Conservation (phyloP, 495 filamentous ascomycete genomes). For the Wilcoxina mikolae region DNA sequence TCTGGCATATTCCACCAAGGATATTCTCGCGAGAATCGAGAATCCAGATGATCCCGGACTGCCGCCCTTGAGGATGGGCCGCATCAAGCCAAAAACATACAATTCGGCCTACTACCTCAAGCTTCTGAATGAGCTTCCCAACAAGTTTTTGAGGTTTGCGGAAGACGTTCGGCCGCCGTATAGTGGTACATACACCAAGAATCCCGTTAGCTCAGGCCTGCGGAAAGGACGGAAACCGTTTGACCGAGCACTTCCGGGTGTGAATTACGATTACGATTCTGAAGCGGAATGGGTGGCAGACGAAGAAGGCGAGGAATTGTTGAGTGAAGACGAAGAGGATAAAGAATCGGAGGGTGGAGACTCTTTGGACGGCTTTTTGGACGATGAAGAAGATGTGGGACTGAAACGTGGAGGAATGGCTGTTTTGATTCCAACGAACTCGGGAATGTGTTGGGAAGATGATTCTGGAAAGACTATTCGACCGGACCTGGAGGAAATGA, state of each 20-base stretch:
- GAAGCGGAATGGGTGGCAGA: conserved; percentile 67
- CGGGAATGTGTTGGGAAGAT: conserved; percentile 72
- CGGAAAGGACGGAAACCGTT: conserved; percentile 55
- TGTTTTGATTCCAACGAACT: conserved; percentile 60
- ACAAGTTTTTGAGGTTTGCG: conserved; percentile 67
- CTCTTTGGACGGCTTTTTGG: conserved; percentile 61
- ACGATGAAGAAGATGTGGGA: conserved; percentile 48
- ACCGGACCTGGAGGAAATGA: conserved; percentile 39
- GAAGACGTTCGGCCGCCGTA: conserved; percentile 89
- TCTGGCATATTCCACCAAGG: conserved; percentile 51
- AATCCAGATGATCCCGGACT: conserved; percentile 25
- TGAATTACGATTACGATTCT: conserved; percentile 92
- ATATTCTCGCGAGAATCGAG: conserved; percentile 26
- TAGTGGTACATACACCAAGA: conserved; percentile 62
- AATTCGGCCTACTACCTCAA: conserved; percentile 36
- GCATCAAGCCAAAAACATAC: conserved; percentile 33
- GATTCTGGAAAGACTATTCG: conserved; percentile 31
- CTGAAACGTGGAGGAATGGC: conserved; percentile 36
- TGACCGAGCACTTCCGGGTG: conserved; percentile 43
- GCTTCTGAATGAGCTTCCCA: conserved; percentile 46
- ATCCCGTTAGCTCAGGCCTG: conserved; percentile 36
- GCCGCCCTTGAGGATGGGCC: conserved; percentile 32
- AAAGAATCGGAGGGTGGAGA: conserved; percentile 46
- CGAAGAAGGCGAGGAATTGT: conserved; percentile 62
- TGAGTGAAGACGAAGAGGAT: conserved; percentile 68